phyloP scores from a whole-genome alignment of 225 moss, liverwort and hornwort species.

The Pleurozium schreberi region DNA sequence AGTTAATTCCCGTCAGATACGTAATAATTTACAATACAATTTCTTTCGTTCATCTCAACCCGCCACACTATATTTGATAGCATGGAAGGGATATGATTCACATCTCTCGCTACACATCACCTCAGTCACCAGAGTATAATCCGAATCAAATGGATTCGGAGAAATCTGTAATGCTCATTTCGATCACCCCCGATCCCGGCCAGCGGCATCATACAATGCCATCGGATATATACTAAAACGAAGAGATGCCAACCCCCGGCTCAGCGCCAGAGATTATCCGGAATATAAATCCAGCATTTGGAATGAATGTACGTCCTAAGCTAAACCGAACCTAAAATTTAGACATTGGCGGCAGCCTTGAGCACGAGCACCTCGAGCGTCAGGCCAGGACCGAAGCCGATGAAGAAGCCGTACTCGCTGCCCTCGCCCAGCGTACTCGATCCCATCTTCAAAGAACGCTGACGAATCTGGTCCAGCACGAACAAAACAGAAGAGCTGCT shows the following conservation, averaged over 20 bases:
- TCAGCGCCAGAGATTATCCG: too few species aligned
- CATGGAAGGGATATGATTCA: neutral
- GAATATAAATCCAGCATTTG: neutral
- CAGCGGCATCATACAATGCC: neutral
- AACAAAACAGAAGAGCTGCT: slow-evolving; percentile 29
- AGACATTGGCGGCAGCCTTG: neutral
- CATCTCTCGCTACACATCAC: neutral
- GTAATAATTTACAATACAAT: neutral
- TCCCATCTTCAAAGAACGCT: slow-evolving; percentile 5
- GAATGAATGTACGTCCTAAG: neutral
- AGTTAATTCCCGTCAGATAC: neutral
- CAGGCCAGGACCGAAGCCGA: slow-evolving; percentile 33
- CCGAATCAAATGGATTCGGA: too few species aligned
- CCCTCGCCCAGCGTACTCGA: slow-evolving; percentile 28
- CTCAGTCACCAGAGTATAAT: neutral
- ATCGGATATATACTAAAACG: neutral
- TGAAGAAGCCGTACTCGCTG: slow-evolving; percentile 19
- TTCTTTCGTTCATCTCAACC: neutral
- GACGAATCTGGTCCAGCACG: neutral
- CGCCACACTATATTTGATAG: neutral
- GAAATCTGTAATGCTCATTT: neutral
- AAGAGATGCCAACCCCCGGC: neutral
- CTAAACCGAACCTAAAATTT: neutral
- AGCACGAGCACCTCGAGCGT: slow-evolving; percentile 45
- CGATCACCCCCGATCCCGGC: neutral